Evolutionary conservation across 2,329 filamentous ascomycete species (phyloP).

Genomic region (Fusarium multiceps): DNA sequence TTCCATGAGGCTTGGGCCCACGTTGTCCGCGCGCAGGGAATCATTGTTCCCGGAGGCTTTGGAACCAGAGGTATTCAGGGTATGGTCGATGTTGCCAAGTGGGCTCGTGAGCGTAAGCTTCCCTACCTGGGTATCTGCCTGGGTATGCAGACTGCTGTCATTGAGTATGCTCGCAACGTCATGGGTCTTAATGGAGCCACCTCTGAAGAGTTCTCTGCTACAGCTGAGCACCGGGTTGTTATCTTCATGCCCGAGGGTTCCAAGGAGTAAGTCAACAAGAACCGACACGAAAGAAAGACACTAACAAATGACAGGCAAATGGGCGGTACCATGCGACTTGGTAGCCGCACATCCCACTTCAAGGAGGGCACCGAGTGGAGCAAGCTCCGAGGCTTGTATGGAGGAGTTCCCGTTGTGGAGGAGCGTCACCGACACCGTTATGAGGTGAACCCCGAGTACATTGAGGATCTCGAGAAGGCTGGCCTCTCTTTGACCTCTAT

Average conservation of each 20-base stretch:
- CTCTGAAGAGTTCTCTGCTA: slow-evolving; percentile 66
- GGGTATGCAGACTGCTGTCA: slow-evolving; percentile 92
- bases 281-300: neutral
- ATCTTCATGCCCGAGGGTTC: slow-evolving; percentile 88
- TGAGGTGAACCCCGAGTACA: slow-evolving; percentile 86
- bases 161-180: slow-evolving; percentile 85
- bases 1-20: slow-evolving; percentile 90
- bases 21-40: slow-evolving; percentile 71
- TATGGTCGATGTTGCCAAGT: slow-evolving; percentile 89
- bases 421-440: slow-evolving; percentile 92
- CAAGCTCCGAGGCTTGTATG: slow-evolving; percentile 80
- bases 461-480: slow-evolving; percentile 73
- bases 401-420: slow-evolving; percentile 63
- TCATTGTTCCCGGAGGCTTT: slow-evolving; percentile 78
- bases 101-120: slow-evolving; percentile 82
- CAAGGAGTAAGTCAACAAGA: slow-evolving; percentile 49
- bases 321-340: slow-evolving; percentile 89
- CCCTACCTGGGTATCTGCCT: slow-evolving; percentile 92
- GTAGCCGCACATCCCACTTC: slow-evolving; percentile 79
- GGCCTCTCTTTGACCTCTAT: slow-evolving; percentile 65
- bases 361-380: slow-evolving; percentile 82
- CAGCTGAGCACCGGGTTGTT: slow-evolving; percentile 76
- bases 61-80: slow-evolving; percentile 81
- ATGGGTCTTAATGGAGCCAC: slow-evolving; percentile 69
- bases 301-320: slow-evolving; percentile 50